Evolutionary conservation across 257 asterid genomes (phyloP).

Genomic region (Penstemon newberryi): DNA sequence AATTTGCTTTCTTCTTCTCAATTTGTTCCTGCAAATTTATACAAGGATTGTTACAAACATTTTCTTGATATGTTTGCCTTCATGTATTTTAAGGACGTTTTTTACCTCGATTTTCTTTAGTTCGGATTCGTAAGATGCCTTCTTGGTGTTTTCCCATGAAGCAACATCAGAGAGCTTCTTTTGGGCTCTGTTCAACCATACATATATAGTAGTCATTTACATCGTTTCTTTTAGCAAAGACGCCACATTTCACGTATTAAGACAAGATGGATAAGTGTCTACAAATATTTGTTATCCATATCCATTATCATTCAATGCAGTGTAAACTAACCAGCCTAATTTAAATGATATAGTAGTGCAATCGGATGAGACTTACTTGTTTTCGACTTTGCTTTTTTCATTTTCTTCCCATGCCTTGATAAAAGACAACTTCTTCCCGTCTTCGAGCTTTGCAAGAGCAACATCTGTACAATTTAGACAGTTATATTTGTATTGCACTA

Average conservation of each 20-base stretch:
- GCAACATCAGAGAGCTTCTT: constrained; percentile 65
- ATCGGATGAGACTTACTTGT: constrained; percentile 40
- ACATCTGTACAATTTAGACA: constrained; percentile 36
- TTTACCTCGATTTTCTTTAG: constrained; percentile 73
- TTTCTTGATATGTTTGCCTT: neutral
- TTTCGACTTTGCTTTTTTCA: constrained; percentile 57
- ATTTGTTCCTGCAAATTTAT: constrained; percentile 52
- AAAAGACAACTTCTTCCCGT: constrained; percentile 30
- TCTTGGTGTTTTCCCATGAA: constrained; percentile 81
- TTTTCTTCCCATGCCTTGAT: constrained; percentile 77
- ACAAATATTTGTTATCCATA: no score
- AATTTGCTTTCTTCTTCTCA: constrained; percentile 71
- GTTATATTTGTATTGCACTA: constrained; percentile 4
- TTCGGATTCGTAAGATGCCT: constrained; percentile 65
- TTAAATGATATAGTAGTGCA: no score
- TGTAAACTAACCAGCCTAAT: no score
- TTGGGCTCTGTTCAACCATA: constrained; percentile 56
- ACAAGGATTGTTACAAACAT: neutral
- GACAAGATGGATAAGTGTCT: no score
- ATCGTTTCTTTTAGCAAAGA: no score
- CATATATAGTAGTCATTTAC: neutral
- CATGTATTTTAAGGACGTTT: neutral
- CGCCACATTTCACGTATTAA: no score
- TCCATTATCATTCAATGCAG: no score
- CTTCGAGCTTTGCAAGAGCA: constrained; percentile 47